Conservation (phyloP, 768 basidiomycete genomes). For the Roridomyces roridus region DNA sequence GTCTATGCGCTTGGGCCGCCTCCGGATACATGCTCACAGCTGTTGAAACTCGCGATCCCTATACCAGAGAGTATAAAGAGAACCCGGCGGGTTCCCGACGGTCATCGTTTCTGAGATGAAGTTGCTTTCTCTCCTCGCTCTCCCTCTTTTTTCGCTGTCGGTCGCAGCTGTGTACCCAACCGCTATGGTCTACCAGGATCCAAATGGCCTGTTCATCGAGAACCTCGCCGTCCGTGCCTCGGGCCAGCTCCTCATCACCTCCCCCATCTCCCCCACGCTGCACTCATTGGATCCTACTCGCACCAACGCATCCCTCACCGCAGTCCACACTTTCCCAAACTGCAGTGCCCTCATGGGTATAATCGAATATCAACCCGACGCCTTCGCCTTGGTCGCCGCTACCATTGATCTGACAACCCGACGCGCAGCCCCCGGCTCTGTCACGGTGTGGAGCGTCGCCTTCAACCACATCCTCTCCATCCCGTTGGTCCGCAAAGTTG, state of each 20-base stretch:
- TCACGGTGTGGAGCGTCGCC: conserved; percentile 12
- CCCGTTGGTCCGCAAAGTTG: conserved; percentile 9
- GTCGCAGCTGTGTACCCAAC: too few species aligned
- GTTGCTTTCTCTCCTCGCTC: too few species aligned
- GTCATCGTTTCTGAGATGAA: too few species aligned
- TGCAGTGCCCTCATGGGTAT: conserved; percentile 6
- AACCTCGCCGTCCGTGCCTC: conserved; percentile 13
- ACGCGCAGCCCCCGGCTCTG: conserved; percentile 2
- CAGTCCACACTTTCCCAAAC: conserved; percentile 16
- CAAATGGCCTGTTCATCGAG: conserved; percentile 7
- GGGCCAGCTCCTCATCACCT: conserved; percentile 9
- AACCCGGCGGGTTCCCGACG: too few species aligned
- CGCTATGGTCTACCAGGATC: conserved; percentile 3
- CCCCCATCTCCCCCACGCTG: conserved; percentile 7
- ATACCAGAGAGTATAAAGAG: too few species aligned
- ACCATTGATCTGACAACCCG: conserved; percentile 3
- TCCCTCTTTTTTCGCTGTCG: too few species aligned
- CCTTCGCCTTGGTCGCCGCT: conserved; percentile 3
- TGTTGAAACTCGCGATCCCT: too few species aligned
- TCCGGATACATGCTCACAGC: too few species aligned
- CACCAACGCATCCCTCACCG: conserved; percentile 3
- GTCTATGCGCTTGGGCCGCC: too few species aligned
- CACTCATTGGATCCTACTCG: conserved; percentile 1
- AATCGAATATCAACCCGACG: conserved; percentile 8
- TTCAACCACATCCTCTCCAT: conserved; percentile 1